Conservation (phyloP, 2,329 filamentous ascomycete genomes). For the Rhynchosporium graminicola region DNA sequence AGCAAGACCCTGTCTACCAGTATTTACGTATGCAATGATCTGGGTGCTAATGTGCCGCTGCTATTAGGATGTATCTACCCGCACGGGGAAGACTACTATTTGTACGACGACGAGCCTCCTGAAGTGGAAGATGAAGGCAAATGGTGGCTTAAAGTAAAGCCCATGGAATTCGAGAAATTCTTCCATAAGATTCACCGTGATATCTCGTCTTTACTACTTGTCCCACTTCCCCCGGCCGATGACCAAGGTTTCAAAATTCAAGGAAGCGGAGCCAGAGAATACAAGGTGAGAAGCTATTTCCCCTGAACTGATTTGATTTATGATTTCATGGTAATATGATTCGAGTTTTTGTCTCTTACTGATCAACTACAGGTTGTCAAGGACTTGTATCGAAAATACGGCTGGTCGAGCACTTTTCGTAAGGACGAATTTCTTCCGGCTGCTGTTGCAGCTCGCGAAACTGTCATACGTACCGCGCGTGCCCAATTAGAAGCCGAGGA, state of each 20-base stretch:
- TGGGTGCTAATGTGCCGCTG: background rate
- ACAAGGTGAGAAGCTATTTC: background rate
- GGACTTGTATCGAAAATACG: constrained; percentile 1
- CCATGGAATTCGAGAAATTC: background rate
- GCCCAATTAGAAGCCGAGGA: background rate
- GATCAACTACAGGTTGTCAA: background rate
- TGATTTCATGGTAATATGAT: background rate
- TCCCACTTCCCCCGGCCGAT: background rate
- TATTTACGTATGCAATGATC: background rate
- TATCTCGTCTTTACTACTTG: background rate
- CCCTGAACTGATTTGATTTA: background rate
- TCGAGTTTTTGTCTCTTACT: background rate
- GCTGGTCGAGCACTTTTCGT: background rate
- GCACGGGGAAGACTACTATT: background rate
- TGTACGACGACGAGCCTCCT: background rate
- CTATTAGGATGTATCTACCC: background rate
- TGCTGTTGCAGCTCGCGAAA: background rate
- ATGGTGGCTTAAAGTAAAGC: background rate
- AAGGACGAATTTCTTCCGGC: background rate
- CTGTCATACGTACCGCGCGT: background rate
- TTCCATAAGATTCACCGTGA: background rate
- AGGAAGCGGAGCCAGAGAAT: background rate
- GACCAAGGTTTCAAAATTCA: background rate
- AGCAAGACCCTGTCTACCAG: background rate
- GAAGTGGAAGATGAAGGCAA: background rate